These are phyloP conservation scores for Lycium barbarum DNA, from an alignment of 257 asterid species.

Conservation along the genomic window DNA sequence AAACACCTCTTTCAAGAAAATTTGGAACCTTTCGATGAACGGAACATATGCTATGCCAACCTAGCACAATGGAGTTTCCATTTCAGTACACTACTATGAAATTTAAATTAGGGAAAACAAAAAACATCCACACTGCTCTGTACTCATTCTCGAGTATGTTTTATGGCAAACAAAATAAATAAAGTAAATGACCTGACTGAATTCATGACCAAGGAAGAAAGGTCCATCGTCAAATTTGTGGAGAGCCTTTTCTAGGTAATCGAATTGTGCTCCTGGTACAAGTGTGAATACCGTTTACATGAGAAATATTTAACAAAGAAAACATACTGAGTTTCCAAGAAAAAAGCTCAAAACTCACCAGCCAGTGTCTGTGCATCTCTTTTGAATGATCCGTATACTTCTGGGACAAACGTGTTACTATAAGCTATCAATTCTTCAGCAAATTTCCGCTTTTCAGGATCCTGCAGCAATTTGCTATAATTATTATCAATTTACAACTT, in stretches of 20 bases:
- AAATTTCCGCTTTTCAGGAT: constrained; percentile 47
- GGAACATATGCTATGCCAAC: constrained; percentile 65
- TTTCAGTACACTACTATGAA: not conserved
- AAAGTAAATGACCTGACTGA: constrained; percentile 47
- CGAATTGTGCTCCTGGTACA: constrained; percentile 39
- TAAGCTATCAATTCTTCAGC: constrained; percentile 63
- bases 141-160: not conserved
- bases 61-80: constrained; percentile 34
- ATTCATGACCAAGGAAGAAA: constrained; percentile 65
- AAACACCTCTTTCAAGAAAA: constrained; percentile 47
- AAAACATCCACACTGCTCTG: not conserved
- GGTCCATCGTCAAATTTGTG: constrained; percentile 60
- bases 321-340: not conserved
- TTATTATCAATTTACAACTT: not conserved
- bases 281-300: not conserved
- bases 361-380: constrained; percentile 53
- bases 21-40: constrained; percentile 64
- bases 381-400: constrained; percentile 42
- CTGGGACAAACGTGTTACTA: constrained; percentile 45
- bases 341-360: constrained; percentile 36
- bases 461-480: constrained; percentile 41
- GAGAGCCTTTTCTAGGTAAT: constrained; percentile 66
- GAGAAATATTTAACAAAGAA: not conserved
- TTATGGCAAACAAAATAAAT: not conserved
- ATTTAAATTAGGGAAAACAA: not conserved